Percentiles rank a stretch among this genome's conserved stretches.
Evolutionary conservation across 169 alveolate species (phyloP).

Genomic region (Theileria annulata): DNA sequence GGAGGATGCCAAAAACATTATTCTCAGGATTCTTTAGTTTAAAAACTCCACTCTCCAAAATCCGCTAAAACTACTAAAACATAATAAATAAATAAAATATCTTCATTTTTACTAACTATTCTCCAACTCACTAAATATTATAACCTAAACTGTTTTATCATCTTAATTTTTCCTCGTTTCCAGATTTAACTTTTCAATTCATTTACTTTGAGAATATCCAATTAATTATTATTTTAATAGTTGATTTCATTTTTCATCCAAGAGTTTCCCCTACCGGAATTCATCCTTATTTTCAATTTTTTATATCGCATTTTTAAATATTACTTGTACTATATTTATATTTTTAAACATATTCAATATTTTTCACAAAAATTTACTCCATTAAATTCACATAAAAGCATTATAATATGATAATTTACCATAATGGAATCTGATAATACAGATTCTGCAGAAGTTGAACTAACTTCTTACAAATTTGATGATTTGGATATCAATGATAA

Average conservation of each 20-base stretch:
- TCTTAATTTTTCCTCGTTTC: background rate
- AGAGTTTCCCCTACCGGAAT: background rate
- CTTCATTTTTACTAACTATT: background rate
- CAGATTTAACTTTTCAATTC: background rate
- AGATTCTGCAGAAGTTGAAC: conserved; percentile 54
- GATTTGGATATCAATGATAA: conserved; percentile 50
- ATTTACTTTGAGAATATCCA: background rate
- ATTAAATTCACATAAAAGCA: background rate
- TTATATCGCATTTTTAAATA: background rate
- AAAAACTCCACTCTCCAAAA: background rate
- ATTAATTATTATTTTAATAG: background rate
- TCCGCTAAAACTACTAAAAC: background rate
- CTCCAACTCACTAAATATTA: background rate
- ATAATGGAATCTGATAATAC: background rate
- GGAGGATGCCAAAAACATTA: background rate
- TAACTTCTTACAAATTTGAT: conserved; percentile 55
- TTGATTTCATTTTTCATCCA: background rate
- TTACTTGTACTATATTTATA: background rate
- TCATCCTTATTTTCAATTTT: background rate
- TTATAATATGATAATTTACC: background rate
- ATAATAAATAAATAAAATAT: too few species aligned
- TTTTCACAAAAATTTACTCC: background rate
- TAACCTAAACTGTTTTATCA: background rate
- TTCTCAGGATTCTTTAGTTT: background rate
- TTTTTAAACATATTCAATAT: background rate